A percentile compares a stretch with the other conserved stretches of the same genome.
These are phyloP conservation scores for Chamaecyparis obtusa DNA, from an alignment of 75 land plant genomes.

Conservation along the genomic window DNA sequence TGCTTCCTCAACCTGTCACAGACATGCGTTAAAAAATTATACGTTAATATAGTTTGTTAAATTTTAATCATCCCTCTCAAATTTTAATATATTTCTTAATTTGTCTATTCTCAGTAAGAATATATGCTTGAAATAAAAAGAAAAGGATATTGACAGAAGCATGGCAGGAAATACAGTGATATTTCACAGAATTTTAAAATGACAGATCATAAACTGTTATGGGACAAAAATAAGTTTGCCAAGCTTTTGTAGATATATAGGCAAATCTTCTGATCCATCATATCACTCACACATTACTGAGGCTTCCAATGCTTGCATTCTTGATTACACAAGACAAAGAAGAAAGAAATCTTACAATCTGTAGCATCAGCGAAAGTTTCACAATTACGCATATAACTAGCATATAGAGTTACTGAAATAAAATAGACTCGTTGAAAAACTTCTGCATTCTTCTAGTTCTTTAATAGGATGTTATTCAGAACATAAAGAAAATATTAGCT, in stretches of 20 bases:
- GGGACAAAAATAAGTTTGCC: background rate
- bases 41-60: background rate
- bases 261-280: background rate
- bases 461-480: background rate
- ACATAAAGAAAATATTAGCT: background rate
- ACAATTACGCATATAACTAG: background rate
- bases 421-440: background rate
- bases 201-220: background rate
- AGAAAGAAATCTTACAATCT: background rate
- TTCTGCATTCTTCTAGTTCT: background rate
- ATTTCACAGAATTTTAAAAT: background rate
- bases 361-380: background rate
- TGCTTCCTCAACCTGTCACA: slow-evolving; percentile 63
- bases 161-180: background rate
- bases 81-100: background rate
- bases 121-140: background rate
- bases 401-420: background rate
- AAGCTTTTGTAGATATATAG: background rate
- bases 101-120: background rate
- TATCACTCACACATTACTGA: background rate
- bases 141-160: background rate
- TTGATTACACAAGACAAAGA: background rate
- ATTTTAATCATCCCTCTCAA: background rate
- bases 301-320: background rate
- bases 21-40: background rate